A percentile compares a stretch with the other conserved stretches of the same genome.
Conservation (phyloP, 805 yeast species). For the Ogataea zsoltii region DNA sequence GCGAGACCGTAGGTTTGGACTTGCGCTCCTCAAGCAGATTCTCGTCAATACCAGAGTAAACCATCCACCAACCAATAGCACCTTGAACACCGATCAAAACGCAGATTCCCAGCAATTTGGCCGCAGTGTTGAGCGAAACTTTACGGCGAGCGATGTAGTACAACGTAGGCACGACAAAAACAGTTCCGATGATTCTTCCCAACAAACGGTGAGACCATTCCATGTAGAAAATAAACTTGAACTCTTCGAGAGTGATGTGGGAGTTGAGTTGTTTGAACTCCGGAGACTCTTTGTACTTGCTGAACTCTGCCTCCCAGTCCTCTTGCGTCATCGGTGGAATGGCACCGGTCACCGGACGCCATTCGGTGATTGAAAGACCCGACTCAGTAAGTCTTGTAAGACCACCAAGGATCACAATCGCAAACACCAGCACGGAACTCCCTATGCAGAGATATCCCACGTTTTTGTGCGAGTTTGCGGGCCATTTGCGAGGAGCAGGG, state of each 20-base stretch:
- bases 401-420: slow-evolving; percentile 96
- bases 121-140: slow-evolving; percentile 67
- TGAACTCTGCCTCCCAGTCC: slow-evolving; percentile 87
- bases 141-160: slow-evolving; percentile 71
- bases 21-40: slow-evolving; percentile 73
- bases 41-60: slow-evolving; percentile 87
- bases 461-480: slow-evolving; percentile 48
- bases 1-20: slow-evolving; percentile 97
- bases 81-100: slow-evolving; percentile 89
- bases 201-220: slow-evolving; percentile 96
- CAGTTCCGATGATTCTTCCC: slow-evolving; percentile 87
- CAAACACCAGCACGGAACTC: slow-evolving; percentile 86
- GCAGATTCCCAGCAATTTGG: slow-evolving; percentile 69
- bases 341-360: slow-evolving; percentile 97
- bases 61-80: slow-evolving; percentile 99
- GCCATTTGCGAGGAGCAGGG: slow-evolving; percentile 32
- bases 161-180: slow-evolving; percentile 80
- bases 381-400: slow-evolving; percentile 93
- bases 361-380: slow-evolving; percentile 93
- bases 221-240: slow-evolving; percentile 92
- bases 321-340: slow-evolving; percentile 80
- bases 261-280: slow-evolving; percentile 89
- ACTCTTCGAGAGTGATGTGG: slow-evolving; percentile 86
- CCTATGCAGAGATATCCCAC: slow-evolving; percentile 91
- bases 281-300: slow-evolving; percentile 80